Evolutionary conservation across 768 basidiomycete species (phyloP).

Genomic region (Trametes punicea): DNA sequence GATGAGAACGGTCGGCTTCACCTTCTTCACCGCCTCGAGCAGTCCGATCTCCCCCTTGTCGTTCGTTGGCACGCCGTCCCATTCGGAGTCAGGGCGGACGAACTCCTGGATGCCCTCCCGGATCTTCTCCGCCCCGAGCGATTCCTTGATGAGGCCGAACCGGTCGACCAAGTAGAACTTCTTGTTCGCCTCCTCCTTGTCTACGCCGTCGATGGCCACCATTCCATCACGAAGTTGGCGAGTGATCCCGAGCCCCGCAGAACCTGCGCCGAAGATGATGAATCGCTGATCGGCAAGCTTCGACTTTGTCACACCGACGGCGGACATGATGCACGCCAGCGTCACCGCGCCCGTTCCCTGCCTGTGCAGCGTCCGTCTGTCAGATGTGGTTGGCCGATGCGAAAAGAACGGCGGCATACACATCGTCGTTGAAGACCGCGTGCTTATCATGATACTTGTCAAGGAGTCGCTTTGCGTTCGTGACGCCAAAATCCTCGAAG

Average conservation of each 20-base stretch:
- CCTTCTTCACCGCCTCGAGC: constrained; percentile 64
- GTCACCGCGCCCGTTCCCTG: constrained; percentile 79
- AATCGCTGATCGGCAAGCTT: constrained; percentile 72
- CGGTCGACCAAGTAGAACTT: constrained; percentile 74
- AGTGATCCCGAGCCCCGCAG: constrained; percentile 79
- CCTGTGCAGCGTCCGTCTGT: constrained; percentile 31
- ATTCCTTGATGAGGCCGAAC: constrained; percentile 54
- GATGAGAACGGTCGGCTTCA: constrained; percentile 79
- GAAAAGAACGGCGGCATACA: constrained; percentile 41
- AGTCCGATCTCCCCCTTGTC: constrained; percentile 46
- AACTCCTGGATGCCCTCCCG: constrained; percentile 53
- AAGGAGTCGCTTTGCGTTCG: constrained; percentile 69
- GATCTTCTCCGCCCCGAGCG: constrained; percentile 42
- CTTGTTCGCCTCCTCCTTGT: constrained; percentile 55
- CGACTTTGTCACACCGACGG: constrained; percentile 61
- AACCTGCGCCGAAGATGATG: constrained; percentile 76
- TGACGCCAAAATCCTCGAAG: constrained; percentile 83
- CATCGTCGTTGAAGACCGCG: constrained; percentile 81
- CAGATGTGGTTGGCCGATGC: background rate
- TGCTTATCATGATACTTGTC: constrained; percentile 58
- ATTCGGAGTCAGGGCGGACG: constrained; percentile 52
- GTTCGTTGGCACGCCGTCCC: constrained; percentile 39
- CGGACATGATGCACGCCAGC: constrained; percentile 65
- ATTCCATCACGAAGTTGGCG: constrained; percentile 77
- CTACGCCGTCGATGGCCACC: constrained; percentile 46